A percentile compares a stretch with the other conserved stretches of the same genome.
These are phyloP conservation scores for Botryosphaeria dothidea DNA, from an alignment of 2,329 filamentous ascomycete species.

Conservation along the genomic window DNA sequence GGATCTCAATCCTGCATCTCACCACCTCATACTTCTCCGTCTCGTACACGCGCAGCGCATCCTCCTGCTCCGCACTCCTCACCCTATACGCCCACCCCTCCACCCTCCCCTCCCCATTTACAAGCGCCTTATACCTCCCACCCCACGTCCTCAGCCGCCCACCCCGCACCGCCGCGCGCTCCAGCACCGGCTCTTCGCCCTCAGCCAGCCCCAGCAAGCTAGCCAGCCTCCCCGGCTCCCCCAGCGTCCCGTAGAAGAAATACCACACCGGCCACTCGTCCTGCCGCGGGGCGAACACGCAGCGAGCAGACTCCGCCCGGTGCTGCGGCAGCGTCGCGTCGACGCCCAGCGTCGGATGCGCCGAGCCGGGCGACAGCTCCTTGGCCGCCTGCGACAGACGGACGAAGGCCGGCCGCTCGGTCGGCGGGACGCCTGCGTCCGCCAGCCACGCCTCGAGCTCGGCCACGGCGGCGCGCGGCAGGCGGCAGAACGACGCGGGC, in stretches of 20 bases:
- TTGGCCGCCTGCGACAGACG: conserved; percentile 30
- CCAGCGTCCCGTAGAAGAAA: conserved; percentile 43
- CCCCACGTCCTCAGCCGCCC: conserved; percentile 39
- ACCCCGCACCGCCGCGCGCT: conserved; percentile 17
- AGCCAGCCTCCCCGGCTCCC: conserved; percentile 33
- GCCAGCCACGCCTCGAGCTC: neutral
- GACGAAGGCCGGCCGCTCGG: conserved; percentile 28
- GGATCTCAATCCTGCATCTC: conserved; percentile 33
- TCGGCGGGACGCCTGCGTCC: conserved; percentile 7
- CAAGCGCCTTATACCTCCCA: conserved; percentile 42
- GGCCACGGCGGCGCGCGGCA: conserved; percentile 21
- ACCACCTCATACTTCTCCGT: conserved; percentile 42
- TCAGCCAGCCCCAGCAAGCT: conserved; percentile 23
- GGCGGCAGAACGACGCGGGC: conserved; percentile 26
- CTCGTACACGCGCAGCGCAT: conserved; percentile 38
- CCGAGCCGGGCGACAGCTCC: conserved; percentile 26
- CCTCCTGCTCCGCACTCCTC: conserved; percentile 32
- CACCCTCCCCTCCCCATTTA: conserved; percentile 30
- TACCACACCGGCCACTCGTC: conserved; percentile 41
- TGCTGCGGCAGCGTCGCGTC: conserved; percentile 34
- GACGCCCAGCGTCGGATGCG: conserved; percentile 26
- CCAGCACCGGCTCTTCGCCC: neutral
- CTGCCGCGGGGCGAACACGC: conserved; percentile 25
- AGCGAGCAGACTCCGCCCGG: conserved; percentile 19
- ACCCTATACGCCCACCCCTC: conserved; percentile 36